Conservation (phyloP, 345 rosid genomes). For the Cochlearia excelsa region DNA sequence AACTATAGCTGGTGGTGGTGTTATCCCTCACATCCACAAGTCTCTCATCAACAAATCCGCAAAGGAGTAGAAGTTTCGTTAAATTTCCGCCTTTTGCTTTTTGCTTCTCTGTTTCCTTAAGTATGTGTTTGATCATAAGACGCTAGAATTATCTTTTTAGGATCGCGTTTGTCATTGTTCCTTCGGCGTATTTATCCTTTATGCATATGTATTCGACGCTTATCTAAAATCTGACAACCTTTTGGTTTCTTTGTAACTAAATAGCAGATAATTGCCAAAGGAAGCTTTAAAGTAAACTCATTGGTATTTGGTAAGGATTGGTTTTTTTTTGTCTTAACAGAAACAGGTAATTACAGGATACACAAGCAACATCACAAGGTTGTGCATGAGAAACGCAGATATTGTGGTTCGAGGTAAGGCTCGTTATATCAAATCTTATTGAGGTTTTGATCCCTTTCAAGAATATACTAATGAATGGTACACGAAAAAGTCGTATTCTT, state of each 20-base stretch:
- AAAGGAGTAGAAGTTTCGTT: not conserved
- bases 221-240: constrained; percentile 24
- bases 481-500: not conserved
- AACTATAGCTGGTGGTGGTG: constrained; percentile 1
- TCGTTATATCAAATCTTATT: constrained; percentile 1
- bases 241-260: constrained; percentile 17
- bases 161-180: constrained; percentile 24
- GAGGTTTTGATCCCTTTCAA: not conserved
- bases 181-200: constrained; percentile 4
- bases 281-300: constrained; percentile 3
- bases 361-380: constrained; percentile 1
- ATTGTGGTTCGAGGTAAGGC: not conserved
- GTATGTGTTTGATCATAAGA: constrained; percentile 29
- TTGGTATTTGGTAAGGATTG: constrained; percentile 11
- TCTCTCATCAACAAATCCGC: constrained; percentile 1
- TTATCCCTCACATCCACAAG: not conserved
- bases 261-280: not conserved
- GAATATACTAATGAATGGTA: not conserved
- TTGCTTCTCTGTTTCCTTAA: constrained; percentile 17
- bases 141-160: constrained; percentile 31
- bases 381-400: constrained; percentile 7
- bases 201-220: constrained; percentile 24
- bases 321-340: not conserved
- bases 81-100: not conserved
- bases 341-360: not conserved